Base-by-base conservation (phyloP, 2,329 filamentous ascomycete species). In the Cladosporium sp. region DNA sequence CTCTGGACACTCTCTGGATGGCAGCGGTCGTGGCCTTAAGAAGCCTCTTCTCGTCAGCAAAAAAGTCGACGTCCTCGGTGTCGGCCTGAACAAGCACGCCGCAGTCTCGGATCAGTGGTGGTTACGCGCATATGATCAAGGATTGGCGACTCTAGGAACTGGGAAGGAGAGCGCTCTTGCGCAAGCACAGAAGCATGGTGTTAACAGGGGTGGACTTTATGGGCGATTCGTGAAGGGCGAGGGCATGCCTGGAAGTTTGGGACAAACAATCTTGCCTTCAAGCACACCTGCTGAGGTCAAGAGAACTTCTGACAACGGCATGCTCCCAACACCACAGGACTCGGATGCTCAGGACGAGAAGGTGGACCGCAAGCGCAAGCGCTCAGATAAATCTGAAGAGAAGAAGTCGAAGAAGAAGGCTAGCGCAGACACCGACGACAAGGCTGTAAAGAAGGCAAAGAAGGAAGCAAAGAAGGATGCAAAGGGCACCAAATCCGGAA, bases 101-200 rank as follows among this genome's bases (percentile, higher is more conserved):
- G 83, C 83, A 30, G 82, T 86, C 34, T 83, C 85, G 71, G 94
- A 97, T 75, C 93, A 97, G 77, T 99, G 95, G 95, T 99, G 95
- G 95, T 84, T 97, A 79, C 90, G 92, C 66, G 95, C 95, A 13
- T 97, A 97, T 71, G 94, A 98, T 78, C 89, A 93, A 76, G 93
- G 93, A 64, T 81, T 97, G 69, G 91, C 95, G 77, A 91, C 89
- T 4, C 84, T 97, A 62, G 84, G 83, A 0, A 78, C 80, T 4
- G 90, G 70, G 80, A 89, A 82, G 84, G 86, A 66, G 76, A 88
- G 86, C 63, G 84, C 85, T 59, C 73, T 81, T 75, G 75, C 77
- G 70, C 70, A 80, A 64, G 76, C 83, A 63, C 74, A 79, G 68
- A 75, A 85, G 76, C 75, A 83, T 78, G 80, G 71, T 76, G 80